Conservation (phyloP, 1,284 basidiomycete genomes). For the Malassezia sp. region DNA sequence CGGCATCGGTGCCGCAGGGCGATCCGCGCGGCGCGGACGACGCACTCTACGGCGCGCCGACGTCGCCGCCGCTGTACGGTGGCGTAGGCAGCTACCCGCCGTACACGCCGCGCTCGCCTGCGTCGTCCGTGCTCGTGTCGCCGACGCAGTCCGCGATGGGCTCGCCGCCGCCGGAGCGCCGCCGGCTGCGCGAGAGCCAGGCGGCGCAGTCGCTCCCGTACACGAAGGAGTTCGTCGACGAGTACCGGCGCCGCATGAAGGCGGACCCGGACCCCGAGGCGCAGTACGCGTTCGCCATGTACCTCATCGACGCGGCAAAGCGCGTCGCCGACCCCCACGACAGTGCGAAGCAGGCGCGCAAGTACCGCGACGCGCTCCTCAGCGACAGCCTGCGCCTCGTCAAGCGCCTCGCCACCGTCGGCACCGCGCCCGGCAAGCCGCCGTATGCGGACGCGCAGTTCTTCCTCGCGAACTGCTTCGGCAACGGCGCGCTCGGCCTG, state of each 20-base stretch:
- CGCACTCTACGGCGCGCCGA: no score
- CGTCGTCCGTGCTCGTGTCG: neutral
- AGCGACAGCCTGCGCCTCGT: slow-evolving; percentile 82
- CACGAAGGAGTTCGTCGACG: slow-evolving; percentile 92
- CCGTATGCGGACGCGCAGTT: slow-evolving; percentile 97
- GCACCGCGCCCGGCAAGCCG: slow-evolving; percentile 52
- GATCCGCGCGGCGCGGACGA: no score
- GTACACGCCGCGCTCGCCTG: neutral
- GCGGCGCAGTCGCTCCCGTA: slow-evolving; percentile 40
- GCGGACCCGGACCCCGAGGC: slow-evolving; percentile 94
- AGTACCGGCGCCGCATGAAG: slow-evolving; percentile 92
- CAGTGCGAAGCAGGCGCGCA: slow-evolving; percentile 48
- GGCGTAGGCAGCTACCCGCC: neutral
- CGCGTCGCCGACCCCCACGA: slow-evolving; percentile 51
- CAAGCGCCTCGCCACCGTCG: slow-evolving; percentile 75
- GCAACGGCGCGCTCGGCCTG: slow-evolving; percentile 83
- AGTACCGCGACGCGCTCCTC: slow-evolving; percentile 79
- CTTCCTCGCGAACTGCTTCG: slow-evolving; percentile 94
- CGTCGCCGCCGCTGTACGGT: no score
- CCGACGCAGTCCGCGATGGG: neutral
- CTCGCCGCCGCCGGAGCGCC: slow-evolving; percentile 13
- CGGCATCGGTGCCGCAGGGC: no score
- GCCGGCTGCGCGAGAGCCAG: slow-evolving; percentile 30
- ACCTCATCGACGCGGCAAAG: slow-evolving; percentile 97
- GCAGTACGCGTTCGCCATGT: slow-evolving; percentile 94